Evolutionary conservation across 768 basidiomycete species (phyloP).

Genomic region (Erythrobasidium yunnanense): DNA sequence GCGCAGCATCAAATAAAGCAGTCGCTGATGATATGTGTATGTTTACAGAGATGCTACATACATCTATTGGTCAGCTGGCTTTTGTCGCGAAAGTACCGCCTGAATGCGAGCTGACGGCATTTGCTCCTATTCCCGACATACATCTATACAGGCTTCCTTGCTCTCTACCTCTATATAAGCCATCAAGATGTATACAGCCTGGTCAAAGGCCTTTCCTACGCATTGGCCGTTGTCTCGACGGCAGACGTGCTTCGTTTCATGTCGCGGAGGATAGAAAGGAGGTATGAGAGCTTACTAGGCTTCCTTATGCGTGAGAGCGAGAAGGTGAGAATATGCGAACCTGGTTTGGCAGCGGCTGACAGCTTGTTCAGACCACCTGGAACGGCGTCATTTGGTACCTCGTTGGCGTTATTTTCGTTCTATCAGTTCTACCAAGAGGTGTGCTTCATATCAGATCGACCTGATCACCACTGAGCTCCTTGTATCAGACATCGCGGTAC

Average conservation of each 20-base stretch:
- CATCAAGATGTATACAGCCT: slow-evolving; percentile 29
- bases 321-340: not conserved
- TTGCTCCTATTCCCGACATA: not conserved
- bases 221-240: slow-evolving; percentile 28
- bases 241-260: slow-evolving; percentile 34
- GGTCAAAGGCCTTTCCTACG: slow-evolving; percentile 12
- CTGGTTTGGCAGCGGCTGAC: not conserved
- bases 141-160: slow-evolving; percentile 26
- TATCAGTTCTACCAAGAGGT: slow-evolving; percentile 36
- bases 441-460: not conserved
- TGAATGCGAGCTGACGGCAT: not conserved
- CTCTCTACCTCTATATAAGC: slow-evolving; percentile 29
- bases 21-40: not conserved
- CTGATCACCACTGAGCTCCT: not conserved
- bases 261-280: slow-evolving; percentile 25
- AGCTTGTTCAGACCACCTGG: not conserved
- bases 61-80: slow-evolving; percentile 12
- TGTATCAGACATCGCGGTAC: slow-evolving; percentile 35
- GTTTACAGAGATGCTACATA: slow-evolving; percentile 13
- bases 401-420: slow-evolving; percentile 34
- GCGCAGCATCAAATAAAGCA: not conserved
- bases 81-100: not conserved
- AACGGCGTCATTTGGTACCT: slow-evolving; percentile 36
- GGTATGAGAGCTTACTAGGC: slow-evolving; percentile 32
- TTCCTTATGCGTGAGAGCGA: slow-evolving; percentile 35